Evolutionary conservation across 495 filamentous ascomycete genomes (phyloP).

Genomic region (Wilcoxina mikolae): DNA sequence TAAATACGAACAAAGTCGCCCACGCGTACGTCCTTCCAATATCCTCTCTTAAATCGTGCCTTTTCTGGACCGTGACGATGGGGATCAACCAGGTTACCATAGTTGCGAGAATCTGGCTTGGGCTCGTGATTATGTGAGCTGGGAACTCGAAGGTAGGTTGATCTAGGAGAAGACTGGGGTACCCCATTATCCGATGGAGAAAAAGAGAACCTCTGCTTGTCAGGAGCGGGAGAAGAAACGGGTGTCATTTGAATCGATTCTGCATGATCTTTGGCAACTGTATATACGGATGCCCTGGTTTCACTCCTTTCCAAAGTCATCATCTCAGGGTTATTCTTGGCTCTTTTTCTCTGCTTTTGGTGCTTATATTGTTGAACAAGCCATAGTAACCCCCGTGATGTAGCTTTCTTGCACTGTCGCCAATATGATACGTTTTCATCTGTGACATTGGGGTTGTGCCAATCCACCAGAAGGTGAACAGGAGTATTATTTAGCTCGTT

Average conservation of each 20-base stretch:
- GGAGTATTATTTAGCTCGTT: constrained; percentile 94
- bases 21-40: constrained; percentile 91
- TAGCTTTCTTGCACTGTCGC: constrained; percentile 86
- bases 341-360: constrained; percentile 32
- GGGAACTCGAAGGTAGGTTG: constrained; percentile 26
- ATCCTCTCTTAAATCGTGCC: constrained; percentile 76
- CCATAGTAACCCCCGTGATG: constrained; percentile 36
- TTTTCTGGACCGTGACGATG: constrained; percentile 39
- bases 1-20: constrained; percentile 95
- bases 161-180: constrained; percentile 9
- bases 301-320: constrained; percentile 19
- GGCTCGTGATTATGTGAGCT: constrained; percentile 16
- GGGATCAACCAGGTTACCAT: constrained; percentile 52
- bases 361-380: constrained; percentile 21
- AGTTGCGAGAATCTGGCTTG: constrained; percentile 32
- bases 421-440: constrained; percentile 74
- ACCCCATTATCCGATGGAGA: constrained; percentile 11
- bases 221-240: constrained; percentile 65
- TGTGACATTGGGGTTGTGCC: constrained; percentile 83
- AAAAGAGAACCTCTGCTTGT: constrained; percentile 32
- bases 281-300: constrained; percentile 27
- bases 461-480: constrained; percentile 74
- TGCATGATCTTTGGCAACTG: constrained; percentile 27
- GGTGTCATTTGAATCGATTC: constrained; percentile 81
- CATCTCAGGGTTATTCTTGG: constrained; percentile 11